phyloP scores from a whole-genome alignment of 345 rosid species.

The Syzygium aqueum region DNA sequence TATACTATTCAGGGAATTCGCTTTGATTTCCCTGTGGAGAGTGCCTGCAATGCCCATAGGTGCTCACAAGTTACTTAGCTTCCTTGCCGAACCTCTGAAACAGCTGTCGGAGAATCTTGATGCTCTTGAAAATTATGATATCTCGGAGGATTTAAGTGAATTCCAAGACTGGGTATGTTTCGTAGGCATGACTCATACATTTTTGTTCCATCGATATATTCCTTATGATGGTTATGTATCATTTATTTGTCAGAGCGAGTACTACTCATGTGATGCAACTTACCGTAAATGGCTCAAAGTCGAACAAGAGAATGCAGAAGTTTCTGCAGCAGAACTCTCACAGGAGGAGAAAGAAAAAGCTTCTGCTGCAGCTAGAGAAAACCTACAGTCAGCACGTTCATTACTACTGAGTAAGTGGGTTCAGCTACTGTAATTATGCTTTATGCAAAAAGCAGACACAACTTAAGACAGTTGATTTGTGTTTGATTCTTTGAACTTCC shows the following conservation, averaged over 20 bases:
- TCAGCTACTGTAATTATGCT: neutral
- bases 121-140: constrained; percentile 39
- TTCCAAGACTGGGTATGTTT: constrained; percentile 84
- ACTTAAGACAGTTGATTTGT: neutral
- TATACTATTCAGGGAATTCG: constrained; percentile 87
- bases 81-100: constrained; percentile 97
- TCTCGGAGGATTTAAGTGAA: constrained; percentile 76
- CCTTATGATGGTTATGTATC: neutral
- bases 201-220: neutral
- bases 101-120: constrained; percentile 72
- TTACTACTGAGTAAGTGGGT: constrained; percentile 59
- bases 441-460: neutral
- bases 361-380: constrained; percentile 54
- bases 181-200: neutral
- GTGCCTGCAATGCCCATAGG: constrained; percentile 96
- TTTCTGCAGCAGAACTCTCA: constrained; percentile 55
- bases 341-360: constrained; percentile 67
- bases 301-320: constrained; percentile 69
- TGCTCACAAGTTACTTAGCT: constrained; percentile 82
- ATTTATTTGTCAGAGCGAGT: constrained; percentile 45
- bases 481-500: neutral
- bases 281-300: constrained; percentile 93
- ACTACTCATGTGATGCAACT: constrained; percentile 93
- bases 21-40: constrained; percentile 97
- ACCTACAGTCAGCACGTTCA: constrained; percentile 49